These are phyloP conservation scores for Russula ochroleuca DNA, from an alignment of 768 basidiomycete genomes.

Conservation along the genomic window DNA sequence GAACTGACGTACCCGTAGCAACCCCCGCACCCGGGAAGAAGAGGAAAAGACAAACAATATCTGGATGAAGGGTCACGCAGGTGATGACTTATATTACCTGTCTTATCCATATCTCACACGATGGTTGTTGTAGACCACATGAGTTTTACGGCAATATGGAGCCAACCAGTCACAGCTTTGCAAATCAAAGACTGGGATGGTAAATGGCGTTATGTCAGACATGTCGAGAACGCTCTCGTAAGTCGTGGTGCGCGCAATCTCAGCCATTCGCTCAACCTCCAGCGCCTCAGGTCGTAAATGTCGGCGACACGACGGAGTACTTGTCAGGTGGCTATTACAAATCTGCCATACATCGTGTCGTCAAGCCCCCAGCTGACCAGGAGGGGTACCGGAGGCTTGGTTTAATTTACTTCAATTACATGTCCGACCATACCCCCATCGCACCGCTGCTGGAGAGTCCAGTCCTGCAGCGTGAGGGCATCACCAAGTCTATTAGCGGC, in stretches of 20 bases:
- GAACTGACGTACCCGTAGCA: conserved; percentile 29
- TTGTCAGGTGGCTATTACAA: conserved; percentile 38
- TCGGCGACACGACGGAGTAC: conserved; percentile 37
- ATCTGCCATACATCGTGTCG: conserved; percentile 39
- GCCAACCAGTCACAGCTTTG: conserved; percentile 38
- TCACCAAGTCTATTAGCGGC: conserved; percentile 31
- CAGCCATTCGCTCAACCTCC: not conserved
- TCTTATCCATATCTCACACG: not conserved
- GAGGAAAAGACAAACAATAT: conserved; percentile 34
- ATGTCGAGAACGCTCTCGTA: conserved; percentile 38
- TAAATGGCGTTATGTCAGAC: conserved; percentile 38
- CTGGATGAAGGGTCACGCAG: conserved; percentile 40
- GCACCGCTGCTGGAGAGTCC: conserved; percentile 34
- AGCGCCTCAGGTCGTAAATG: conserved; percentile 38
- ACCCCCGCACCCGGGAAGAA: conserved; percentile 36
- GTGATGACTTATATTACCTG: conserved; percentile 22
- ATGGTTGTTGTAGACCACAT: conserved; percentile 32
- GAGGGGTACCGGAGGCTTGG: conserved; percentile 36
- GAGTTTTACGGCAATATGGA: conserved; percentile 38
- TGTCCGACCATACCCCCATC: conserved; percentile 34
- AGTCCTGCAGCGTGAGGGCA: conserved; percentile 35
- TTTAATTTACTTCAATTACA: conserved; percentile 36
- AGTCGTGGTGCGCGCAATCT: not conserved
- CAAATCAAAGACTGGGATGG: conserved; percentile 38
- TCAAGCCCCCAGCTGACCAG: conserved; percentile 38